phyloP scores from a whole-genome alignment of 1,284 basidiomycete species.

The Bondarzewia mesenterica region DNA sequence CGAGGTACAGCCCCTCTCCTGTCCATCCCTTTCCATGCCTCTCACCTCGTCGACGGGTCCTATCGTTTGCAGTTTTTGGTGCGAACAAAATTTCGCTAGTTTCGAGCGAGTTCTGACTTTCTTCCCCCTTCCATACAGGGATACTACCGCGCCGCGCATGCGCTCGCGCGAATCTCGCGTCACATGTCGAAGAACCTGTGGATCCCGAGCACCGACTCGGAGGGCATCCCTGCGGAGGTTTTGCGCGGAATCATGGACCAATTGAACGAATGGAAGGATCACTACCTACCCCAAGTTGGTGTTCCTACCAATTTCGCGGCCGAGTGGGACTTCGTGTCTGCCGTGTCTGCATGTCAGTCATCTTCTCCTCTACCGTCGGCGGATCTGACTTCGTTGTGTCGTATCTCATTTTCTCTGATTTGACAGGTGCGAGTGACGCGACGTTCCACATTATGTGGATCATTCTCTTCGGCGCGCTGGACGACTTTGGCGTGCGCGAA shows the following conservation, averaged over 20 bases:
- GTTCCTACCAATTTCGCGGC: constrained; percentile 78
- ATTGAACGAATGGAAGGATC: constrained; percentile 70
- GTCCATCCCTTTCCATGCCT: not conserved
- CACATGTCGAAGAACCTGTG: constrained; percentile 74
- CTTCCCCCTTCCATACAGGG: too few species aligned
- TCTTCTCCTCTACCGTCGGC: not conserved
- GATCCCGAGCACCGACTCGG: constrained; percentile 63
- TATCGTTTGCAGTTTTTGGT: too few species aligned
- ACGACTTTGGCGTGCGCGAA: constrained; percentile 79
- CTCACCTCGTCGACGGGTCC: not conserved
- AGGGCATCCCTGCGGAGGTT: constrained; percentile 67
- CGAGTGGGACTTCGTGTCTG: constrained; percentile 87
- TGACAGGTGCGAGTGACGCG: constrained; percentile 72
- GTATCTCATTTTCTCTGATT: not conserved
- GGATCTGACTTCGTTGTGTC: constrained; percentile 2
- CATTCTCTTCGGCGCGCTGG: constrained; percentile 67
- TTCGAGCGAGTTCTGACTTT: too few species aligned
- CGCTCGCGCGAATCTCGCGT: constrained; percentile 72
- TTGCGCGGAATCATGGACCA: constrained; percentile 50
- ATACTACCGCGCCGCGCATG: constrained; percentile 72
- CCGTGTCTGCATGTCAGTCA: constrained; percentile 58
- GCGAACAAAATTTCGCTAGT: too few species aligned
- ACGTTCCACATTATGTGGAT: constrained; percentile 90
- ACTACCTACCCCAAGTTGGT: constrained; percentile 71
- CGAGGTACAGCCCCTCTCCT: constrained; percentile 39